These are phyloP conservation scores for Tilletiopsis washingtonensis DNA, from an alignment of 1,284 basidiomycete species.

Conservation along the genomic window DNA sequence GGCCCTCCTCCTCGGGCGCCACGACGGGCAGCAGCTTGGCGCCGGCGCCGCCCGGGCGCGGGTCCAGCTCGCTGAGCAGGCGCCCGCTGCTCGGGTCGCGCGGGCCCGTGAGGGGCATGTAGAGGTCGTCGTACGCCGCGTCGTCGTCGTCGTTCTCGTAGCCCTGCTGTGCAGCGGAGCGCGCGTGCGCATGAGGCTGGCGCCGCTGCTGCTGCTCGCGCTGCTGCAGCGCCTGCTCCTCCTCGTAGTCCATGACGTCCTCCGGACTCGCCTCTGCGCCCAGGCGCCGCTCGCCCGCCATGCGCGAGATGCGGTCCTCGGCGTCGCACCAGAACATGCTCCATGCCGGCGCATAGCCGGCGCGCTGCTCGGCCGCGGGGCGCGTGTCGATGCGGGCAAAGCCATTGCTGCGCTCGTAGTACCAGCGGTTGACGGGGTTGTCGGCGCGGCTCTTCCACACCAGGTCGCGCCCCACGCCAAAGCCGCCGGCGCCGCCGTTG, in stretches of 20 bases:
- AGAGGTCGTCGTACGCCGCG: neutral
- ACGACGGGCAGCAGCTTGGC: conserved; percentile 57
- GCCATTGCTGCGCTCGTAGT: conserved; percentile 89
- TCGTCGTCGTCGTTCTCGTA: conserved; percentile 16
- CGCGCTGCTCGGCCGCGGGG: conserved; percentile 4
- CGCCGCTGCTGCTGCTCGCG: too few species aligned
- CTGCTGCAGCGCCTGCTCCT: neutral
- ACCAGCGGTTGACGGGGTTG: conserved; percentile 99
- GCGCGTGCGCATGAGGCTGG: too few species aligned
- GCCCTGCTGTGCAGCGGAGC: too few species aligned
- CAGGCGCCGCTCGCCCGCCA: conserved; percentile 29
- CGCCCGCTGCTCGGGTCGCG: neutral
- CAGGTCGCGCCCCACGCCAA: conserved; percentile 82
- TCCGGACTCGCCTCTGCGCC: conserved; percentile 14
- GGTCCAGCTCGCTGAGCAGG: conserved; percentile 4
- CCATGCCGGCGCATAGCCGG: conserved; percentile 58
- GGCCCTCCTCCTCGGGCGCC: conserved; percentile 71
- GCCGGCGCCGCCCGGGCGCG: conserved; percentile 1
- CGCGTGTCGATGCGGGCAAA: conserved; percentile 62
- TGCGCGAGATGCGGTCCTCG: conserved; percentile 58
- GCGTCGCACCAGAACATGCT: conserved; percentile 98
- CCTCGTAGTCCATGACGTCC: conserved; percentile 4
- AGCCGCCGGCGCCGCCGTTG: conserved; percentile 71
- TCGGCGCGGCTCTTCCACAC: conserved; percentile 88
- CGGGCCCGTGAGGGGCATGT: neutral